Base-by-base conservation (phyloP, 2,329 filamentous ascomycete species). In the Colletotrichum simmondsii region DNA sequence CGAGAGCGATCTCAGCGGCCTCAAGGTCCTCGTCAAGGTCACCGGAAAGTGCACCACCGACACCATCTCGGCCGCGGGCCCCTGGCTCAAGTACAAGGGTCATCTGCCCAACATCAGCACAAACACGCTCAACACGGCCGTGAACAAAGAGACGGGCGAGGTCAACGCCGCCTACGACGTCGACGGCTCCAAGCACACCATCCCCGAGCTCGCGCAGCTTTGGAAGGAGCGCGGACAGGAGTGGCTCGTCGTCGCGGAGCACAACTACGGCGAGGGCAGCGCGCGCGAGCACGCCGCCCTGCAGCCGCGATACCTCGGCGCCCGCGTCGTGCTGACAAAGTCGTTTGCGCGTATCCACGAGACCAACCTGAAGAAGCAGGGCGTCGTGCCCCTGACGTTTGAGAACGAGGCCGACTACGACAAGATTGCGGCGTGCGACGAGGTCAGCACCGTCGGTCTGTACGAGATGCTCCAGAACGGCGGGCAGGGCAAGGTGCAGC, bases 31-130 rank as follows among this genome's bases (percentile, higher is more conserved):
- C 19, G 96, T 97, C 88, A 98, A 98, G 86, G 93, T 98, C 75
- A 93, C 95, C 75, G 97, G 97, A 76, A 98, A 99, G 86, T 99
- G 97, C 88, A 99, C 97, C 70, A 99, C 97, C 56, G 97, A 99
- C 85, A 98, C 97, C 78, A 99, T 99, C 84, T 98, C 95, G 49
- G 96, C 96, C 42, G 96, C 96, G 1, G 96, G 96, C 6, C 96
- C 96, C 19, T 98, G 96, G 96, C 91, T 99, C 77, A 98, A 98
- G 85, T 99, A 98, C 91, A 98, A 98, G 88, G 97, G 97, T 75
- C 97, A 99, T 84, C 91, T 99, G 75, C 95, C 97, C 82, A 99
- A 99, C 87, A 99, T 99, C 83, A 94, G 92, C 77, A 95, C 95
- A 81, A 99, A 99, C 89, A 99, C 97, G 2, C 91, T 99, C 76